Percentiles rank a stretch among this genome's conserved stretches.
Conservation (phyloP, 139 green algal species). For the Coelastrella sp. region DNA sequence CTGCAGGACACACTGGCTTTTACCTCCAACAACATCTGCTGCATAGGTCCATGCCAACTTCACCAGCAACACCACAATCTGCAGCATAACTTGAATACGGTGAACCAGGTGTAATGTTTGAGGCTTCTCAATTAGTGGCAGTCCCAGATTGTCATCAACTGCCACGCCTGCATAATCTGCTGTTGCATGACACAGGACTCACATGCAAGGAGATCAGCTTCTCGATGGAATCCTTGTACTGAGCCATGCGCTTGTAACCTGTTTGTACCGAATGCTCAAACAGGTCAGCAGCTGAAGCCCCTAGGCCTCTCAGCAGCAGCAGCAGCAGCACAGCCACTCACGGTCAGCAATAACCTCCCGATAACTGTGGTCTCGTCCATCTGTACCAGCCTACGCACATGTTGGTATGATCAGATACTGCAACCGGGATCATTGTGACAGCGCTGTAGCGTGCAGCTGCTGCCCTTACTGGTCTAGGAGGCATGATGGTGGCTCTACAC, state of each 20-base stretch:
- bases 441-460: background rate
- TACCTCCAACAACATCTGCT: background rate
- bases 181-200: background rate
- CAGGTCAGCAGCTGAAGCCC: too few relatives aligned
- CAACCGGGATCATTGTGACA: background rate
- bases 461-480: slow-evolving; percentile 30
- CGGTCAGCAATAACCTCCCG: slow-evolving; percentile 45
- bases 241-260: slow-evolving; percentile 47
- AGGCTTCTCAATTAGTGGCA: too few relatives aligned
- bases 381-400: slow-evolving; percentile 20
- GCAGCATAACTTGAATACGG: background rate
- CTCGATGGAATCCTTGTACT: slow-evolving; percentile 37
- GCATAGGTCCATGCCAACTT: slow-evolving; percentile 18
- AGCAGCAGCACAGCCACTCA: slow-evolving; percentile 22
- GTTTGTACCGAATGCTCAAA: background rate
- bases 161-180: background rate
- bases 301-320: background rate
- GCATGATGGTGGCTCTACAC: slow-evolving; percentile 18
- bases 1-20: background rate
- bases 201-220: slow-evolving; percentile 44
- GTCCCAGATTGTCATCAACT: background rate
- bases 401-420: background rate
- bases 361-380: slow-evolving; percentile 43
- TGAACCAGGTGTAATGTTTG: too few relatives aligned
- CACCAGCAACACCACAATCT: background rate